These are phyloP conservation scores for Leccinum obscurum DNA, from an alignment of 768 basidiomycete species.

Conservation along the genomic window DNA sequence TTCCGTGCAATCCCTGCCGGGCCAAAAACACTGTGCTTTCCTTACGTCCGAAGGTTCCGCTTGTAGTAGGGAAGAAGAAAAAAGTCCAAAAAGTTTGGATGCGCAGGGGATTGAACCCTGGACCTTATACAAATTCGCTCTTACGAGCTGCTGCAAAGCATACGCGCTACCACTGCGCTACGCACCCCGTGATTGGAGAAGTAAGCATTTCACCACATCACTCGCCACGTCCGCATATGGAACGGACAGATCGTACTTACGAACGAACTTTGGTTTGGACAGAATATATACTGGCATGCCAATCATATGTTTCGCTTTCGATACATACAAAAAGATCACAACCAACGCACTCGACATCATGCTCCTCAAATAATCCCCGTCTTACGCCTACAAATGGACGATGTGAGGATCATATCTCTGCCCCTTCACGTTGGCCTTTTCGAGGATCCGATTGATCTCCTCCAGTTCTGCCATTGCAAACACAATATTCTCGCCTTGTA, in stretches of 20 bases:
- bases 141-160: constrained; percentile 39
- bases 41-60: no score
- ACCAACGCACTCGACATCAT: background rate
- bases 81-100: constrained; percentile 31
- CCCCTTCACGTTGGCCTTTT: constrained; percentile 41
- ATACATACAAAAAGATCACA: background rate
- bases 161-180: constrained; percentile 43
- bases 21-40: no score
- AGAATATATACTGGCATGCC: no score
- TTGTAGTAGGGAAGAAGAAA: background rate
- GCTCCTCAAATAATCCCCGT: background rate
- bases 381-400: constrained; percentile 33
- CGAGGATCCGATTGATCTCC: constrained; percentile 41
- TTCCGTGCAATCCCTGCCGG: no score
- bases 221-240: background rate
- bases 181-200: constrained; percentile 14
- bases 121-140: constrained; percentile 39
- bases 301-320: background rate
- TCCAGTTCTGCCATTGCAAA: constrained; percentile 41
- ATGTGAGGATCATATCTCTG: constrained; percentile 34
- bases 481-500: constrained; percentile 32
- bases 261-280: no score
- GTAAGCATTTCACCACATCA: background rate
- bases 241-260: no score
- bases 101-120: constrained; percentile 45